Conservation (phyloP, 2,329 filamentous ascomycete species). For the Calonectria pteridis region DNA sequence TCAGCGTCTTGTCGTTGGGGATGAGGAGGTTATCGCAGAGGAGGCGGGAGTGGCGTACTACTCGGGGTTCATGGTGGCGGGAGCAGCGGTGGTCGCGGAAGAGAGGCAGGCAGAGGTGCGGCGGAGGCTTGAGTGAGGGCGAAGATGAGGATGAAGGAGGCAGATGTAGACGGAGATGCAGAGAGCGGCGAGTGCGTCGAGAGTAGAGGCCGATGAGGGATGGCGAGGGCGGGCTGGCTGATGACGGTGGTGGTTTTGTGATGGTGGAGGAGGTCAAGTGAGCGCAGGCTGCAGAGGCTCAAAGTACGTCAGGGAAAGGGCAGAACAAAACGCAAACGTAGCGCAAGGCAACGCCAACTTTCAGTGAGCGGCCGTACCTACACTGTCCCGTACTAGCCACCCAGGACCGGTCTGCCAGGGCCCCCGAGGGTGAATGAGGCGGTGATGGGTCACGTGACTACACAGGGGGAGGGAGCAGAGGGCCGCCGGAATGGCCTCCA, state of each 20-base stretch:
- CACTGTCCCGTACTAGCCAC: not conserved
- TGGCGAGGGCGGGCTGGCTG: not conserved
- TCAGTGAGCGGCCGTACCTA: constrained; percentile 21
- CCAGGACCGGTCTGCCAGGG: not conserved
- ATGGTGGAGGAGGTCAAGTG: constrained; percentile 47
- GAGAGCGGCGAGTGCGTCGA: constrained; percentile 16
- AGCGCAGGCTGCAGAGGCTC: constrained; percentile 45
- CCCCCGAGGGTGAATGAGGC: constrained; percentile 28
- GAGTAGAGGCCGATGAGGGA: constrained; percentile 13
- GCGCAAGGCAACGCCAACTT: constrained; percentile 45
- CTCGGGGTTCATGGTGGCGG: constrained; percentile 88
- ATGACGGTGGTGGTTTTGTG: constrained; percentile 36
- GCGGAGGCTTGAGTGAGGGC: not conserved
- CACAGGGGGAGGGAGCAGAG: not conserved
- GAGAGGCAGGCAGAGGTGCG: not conserved
- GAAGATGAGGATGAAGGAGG: constrained; percentile 24
- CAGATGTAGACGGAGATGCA: constrained; percentile 1
- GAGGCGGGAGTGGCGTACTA: constrained; percentile 72
- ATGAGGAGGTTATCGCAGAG: constrained; percentile 49
- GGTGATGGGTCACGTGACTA: constrained; percentile 47
- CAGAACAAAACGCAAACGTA: constrained; percentile 49
- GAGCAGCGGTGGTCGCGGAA: constrained; percentile 30
- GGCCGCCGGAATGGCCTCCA: not conserved
- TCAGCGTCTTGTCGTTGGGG: constrained; percentile 40
- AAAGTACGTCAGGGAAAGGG: constrained; percentile 54